A percentile compares a stretch with the other conserved stretches of the same genome.
phyloP scores from a whole-genome alignment of 306 rosid genomes.

The Pueraria montana region DNA sequence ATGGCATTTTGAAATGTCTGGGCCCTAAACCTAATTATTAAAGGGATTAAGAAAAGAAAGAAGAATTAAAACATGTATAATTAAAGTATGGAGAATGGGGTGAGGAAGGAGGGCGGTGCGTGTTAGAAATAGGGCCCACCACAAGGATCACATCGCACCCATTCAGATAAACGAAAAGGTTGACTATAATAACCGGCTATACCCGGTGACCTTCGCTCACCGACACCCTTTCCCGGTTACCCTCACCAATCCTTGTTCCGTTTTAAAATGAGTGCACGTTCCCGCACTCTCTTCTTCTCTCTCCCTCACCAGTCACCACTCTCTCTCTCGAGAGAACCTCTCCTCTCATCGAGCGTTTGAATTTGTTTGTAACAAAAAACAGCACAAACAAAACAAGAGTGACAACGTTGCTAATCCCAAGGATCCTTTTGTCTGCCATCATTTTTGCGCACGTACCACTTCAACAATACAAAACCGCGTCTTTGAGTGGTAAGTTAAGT shows the following conservation, averaged over 20 bases:
- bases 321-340: not conserved
- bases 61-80: not conserved
- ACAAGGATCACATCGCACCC: constrained; percentile 32
- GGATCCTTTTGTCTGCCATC: constrained; percentile 20
- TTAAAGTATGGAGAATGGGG: not conserved
- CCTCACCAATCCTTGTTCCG: not conserved
- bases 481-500: not conserved
- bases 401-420: constrained; percentile 39
- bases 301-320: too few species aligned
- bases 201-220: constrained; percentile 44
- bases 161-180: constrained; percentile 36
- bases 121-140: not conserved
- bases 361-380: not conserved
- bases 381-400: not conserved
- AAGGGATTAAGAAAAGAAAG: not conserved
- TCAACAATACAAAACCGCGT: not conserved
- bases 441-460: constrained; percentile 35
- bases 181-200: constrained; percentile 38
- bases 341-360: not conserved
- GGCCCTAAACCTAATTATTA: not conserved
- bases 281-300: constrained; percentile 40
- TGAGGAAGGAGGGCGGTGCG: not conserved
- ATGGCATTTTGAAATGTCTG: not conserved
- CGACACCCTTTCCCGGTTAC: constrained; percentile 51
- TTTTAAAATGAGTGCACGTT: constrained; percentile 48